Base-by-base conservation (phyloP, 176 grass and related monocot species). In the Tillandsia leiboldiana region DNA sequence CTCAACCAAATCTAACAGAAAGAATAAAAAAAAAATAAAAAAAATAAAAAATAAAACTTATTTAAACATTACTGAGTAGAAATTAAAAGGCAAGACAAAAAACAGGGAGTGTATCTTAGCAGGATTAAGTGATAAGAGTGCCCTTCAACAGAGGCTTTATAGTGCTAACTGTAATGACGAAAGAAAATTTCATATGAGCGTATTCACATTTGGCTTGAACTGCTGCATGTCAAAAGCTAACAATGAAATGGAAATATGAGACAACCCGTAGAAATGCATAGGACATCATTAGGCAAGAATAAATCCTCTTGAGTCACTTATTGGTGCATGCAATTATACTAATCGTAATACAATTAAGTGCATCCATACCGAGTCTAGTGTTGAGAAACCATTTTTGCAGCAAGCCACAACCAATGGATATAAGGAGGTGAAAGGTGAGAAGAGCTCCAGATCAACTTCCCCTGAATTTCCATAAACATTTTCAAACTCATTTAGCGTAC, bases 391-490 rank as follows among this genome's bases (percentile, higher is more conserved):
- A 71, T 83, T 82, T 69, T 89, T 89, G 67, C 84, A 86, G 79
- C 95, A 99, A 58, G 95, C 95, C 61, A 90, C 67, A 72, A 94
- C 95, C 77, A 99, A 68, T 15, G 95, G 87, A 72, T 78, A 67
- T 84, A 99, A 76, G 51, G 95, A 94, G 47, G 89, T 90, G 69
- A 99, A 99, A 52, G 95, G 95, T 1, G 90, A 99, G 66, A 99
- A 94, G 23, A 99, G 82, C 74, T 99, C 87, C 68, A 51, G 70
- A 86, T 99, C 87, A 79, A 83, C 70, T 54, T 68, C 65, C 57
- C 75, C 75, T 67, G 74, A 69, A 80, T 88, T 87, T 26, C 80
- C 82, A 76, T 93, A 94, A 68, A 80, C 85, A 83, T 81, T 93
- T 79, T 99, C 95, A 83, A 90, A 78, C 77, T 99, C 95, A 67